Evolutionary conservation across 169 alveolate species (phyloP).

Genomic region (Eimeria zaria): DNA sequence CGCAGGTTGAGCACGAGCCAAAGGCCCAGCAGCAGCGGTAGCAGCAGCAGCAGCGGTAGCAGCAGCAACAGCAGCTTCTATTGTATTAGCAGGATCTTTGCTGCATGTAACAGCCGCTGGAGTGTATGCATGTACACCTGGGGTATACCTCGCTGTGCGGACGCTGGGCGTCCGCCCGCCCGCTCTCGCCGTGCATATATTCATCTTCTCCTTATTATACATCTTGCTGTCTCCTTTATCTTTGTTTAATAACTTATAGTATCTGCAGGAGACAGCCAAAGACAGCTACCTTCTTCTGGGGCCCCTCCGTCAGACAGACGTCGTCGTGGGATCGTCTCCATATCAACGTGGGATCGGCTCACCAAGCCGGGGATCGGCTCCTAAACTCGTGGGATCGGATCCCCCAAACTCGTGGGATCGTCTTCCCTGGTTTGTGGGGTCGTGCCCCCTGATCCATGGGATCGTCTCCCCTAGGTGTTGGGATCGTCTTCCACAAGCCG

Average conservation of each 20-base stretch:
- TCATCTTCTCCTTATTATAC: not conserved
- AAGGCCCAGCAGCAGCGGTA: not conserved
- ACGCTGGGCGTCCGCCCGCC: not conserved
- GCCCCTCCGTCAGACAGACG: not conserved
- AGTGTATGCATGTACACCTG: not conserved
- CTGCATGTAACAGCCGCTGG: not conserved
- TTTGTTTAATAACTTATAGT: not conserved
- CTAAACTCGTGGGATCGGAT: not conserved
- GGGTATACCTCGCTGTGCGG: not conserved
- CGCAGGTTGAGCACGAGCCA: not conserved
- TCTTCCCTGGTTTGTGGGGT: not conserved
- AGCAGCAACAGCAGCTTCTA: not conserved
- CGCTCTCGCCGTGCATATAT: slow-evolving; percentile 10
- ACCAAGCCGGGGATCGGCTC: not conserved
- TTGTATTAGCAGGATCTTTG: not conserved
- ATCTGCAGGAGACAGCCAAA: not conserved
- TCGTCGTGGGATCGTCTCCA: no score
- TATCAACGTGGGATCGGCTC: not conserved
- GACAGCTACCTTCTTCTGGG: not conserved
- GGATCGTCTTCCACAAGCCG: no score
- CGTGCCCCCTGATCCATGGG: not conserved
- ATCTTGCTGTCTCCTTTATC: not conserved
- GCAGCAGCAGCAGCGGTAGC: slow-evolving; percentile 13
- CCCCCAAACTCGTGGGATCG: not conserved
- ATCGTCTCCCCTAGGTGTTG: not conserved